These are phyloP conservation scores for Onygena corvina DNA, from an alignment of 2,329 filamentous ascomycete species.

Conservation along the genomic window DNA sequence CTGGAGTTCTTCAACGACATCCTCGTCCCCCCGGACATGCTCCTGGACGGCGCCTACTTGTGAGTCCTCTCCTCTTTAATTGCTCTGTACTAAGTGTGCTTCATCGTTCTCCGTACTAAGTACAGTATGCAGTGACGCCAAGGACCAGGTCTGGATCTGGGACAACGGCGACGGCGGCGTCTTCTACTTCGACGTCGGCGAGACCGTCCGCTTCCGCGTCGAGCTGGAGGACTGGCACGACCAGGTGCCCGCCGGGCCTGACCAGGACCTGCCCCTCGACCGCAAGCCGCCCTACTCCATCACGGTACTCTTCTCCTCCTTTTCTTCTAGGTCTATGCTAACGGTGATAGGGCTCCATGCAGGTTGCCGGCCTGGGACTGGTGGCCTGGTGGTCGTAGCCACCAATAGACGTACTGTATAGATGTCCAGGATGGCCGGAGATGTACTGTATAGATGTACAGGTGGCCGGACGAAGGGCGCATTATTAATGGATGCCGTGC, in stretches of 20 bases:
- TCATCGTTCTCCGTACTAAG: constrained; percentile 37
- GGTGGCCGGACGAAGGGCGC: too few species aligned
- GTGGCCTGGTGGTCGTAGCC: constrained; percentile 35
- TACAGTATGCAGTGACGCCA: constrained; percentile 45
- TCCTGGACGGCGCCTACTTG: constrained; percentile 68
- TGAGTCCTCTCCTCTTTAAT: constrained; percentile 27
- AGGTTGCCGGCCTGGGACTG: constrained; percentile 35
- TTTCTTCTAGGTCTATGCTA: not conserved
- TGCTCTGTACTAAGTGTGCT: constrained; percentile 60
- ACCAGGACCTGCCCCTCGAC: constrained; percentile 47
- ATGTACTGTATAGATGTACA: too few species aligned
- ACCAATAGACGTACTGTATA: not conserved
- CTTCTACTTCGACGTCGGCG: constrained; percentile 80
- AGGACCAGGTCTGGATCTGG: constrained; percentile 77
- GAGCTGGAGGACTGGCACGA: constrained; percentile 86
- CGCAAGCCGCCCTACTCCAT: constrained; percentile 46
- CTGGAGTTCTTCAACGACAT: constrained; percentile 94
- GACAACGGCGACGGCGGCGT: constrained; percentile 56
- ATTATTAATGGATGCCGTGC: too few species aligned
- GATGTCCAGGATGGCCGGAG: too few species aligned
- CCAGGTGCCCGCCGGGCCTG: constrained; percentile 60
- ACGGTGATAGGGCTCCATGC: constrained; percentile 34
- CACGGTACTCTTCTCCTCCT: constrained; percentile 23
- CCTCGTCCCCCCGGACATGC: constrained; percentile 59
- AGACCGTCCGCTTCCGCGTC: constrained; percentile 75